These are phyloP conservation scores for Marasmius fiardii DNA, from an alignment of 1,284 basidiomycete species.

Conservation along the genomic window DNA sequence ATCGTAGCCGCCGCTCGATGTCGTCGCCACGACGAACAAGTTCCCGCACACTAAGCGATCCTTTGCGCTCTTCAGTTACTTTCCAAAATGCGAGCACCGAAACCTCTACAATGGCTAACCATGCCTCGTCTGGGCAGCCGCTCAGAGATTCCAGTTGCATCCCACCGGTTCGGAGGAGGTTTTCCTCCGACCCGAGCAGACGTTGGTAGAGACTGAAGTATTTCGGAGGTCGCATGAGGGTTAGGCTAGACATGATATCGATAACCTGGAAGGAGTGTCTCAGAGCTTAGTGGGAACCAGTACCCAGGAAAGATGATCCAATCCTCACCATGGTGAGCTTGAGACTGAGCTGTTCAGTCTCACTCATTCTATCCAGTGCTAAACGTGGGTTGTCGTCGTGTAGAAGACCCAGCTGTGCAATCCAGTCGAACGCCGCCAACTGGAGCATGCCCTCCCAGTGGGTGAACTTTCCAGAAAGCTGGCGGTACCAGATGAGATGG, in stretches of 20 bases:
- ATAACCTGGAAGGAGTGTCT: too few species aligned
- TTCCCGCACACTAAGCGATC: conserved; percentile 66
- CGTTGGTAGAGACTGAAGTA: conserved; percentile 64
- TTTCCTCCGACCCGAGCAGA: conserved; percentile 36
- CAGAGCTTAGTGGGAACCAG: conserved; percentile 6
- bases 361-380: conserved; percentile 50
- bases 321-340: conserved; percentile 76
- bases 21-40: conserved; percentile 62
- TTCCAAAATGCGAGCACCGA: conserved; percentile 79
- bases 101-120: conserved; percentile 73
- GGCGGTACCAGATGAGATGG: conserved; percentile 67
- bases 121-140: conserved; percentile 71
- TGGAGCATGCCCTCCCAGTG: conserved; percentile 67
- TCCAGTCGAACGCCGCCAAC: conserved; percentile 71
- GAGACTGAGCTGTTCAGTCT: conserved; percentile 54
- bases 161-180: conserved; percentile 5
- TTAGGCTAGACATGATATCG: conserved; percentile 69
- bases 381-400: conserved; percentile 60
- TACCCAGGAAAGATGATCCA: conserved; percentile 30
- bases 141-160: conserved; percentile 63
- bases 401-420: conserved; percentile 58
- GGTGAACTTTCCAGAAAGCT: conserved; percentile 57
- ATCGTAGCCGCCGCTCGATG: conserved; percentile 60
- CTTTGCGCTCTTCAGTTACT: conserved; percentile 50
- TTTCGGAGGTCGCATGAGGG: conserved; percentile 57